phyloP scores from a whole-genome alignment of 768 basidiomycete genomes.

The Naganishia randhawae region DNA sequence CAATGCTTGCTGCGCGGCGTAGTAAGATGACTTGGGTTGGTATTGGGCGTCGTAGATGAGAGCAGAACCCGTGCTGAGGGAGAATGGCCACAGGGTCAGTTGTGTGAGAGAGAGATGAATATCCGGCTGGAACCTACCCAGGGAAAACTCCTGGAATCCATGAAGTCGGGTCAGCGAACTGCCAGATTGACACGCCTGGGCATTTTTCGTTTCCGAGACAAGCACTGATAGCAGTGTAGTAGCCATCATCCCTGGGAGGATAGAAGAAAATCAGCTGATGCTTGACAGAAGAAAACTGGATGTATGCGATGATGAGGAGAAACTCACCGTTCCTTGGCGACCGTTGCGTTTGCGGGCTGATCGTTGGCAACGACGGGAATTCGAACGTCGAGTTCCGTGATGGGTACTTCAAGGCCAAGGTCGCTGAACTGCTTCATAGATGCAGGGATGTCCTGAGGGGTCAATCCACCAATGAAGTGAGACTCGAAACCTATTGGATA shows the following conservation, averaged over 20 bases:
- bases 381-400: slow-evolving; percentile 45
- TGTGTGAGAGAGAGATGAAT: background rate
- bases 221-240: slow-evolving; percentile 33
- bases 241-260: slow-evolving; percentile 34
- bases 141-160: slow-evolving; percentile 43
- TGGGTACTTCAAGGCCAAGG: slow-evolving; percentile 41
- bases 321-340: slow-evolving; percentile 35
- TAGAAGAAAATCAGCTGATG: background rate
- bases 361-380: slow-evolving; percentile 36
- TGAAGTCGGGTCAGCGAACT: slow-evolving; percentile 33
- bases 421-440: slow-evolving; percentile 44
- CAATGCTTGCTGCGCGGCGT: slow-evolving; percentile 24
- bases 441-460: slow-evolving; percentile 33
- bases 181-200: slow-evolving; percentile 40
- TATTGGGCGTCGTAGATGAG: slow-evolving; percentile 34
- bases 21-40: slow-evolving; percentile 35
- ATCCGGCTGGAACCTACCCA: slow-evolving; percentile 9
- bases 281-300: no score
- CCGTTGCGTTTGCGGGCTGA: slow-evolving; percentile 35
- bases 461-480: slow-evolving; percentile 18
- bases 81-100: background rate
- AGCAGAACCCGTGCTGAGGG: slow-evolving; percentile 29
- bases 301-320: background rate
- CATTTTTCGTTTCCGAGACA: slow-evolving; percentile 38
- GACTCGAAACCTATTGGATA: slow-evolving; percentile 30